Percentiles rank a stretch among this genome's conserved stretches.
Evolutionary conservation across 1,139 yeast species (phyloP).

Genomic region (Wickerhamomyces sp.): DNA sequence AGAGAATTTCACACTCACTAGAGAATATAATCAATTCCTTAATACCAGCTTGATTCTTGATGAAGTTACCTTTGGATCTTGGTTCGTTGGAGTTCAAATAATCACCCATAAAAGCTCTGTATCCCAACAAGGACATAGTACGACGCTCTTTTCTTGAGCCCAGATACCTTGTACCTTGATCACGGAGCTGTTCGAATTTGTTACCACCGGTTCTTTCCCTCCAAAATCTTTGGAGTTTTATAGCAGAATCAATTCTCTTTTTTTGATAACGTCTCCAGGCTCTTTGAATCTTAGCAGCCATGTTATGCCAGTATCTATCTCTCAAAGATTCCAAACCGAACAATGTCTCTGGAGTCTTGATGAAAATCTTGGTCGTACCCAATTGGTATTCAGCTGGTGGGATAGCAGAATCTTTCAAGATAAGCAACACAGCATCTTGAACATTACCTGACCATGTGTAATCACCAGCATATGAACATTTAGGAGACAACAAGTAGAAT

Average conservation of each 20-base stretch:
- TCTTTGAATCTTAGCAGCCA: slow-evolving; percentile 96
- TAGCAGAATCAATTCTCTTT: slow-evolving; percentile 84
- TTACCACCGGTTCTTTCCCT: slow-evolving; percentile 77
- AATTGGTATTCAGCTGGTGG: slow-evolving; percentile 82
- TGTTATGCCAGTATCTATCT: slow-evolving; percentile 96
- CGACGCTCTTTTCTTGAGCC: slow-evolving; percentile 86
- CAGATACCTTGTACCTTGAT: slow-evolving; percentile 67
- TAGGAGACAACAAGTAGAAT: slow-evolving; percentile 80
- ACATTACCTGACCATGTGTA: slow-evolving; percentile 93
- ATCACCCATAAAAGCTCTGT: slow-evolving; percentile 92
- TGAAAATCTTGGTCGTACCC: slow-evolving; percentile 92
- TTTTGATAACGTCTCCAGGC: slow-evolving; percentile 89
- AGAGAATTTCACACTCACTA: slow-evolving; percentile 71
- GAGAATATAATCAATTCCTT: slow-evolving; percentile 73
- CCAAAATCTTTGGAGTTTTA: slow-evolving; percentile 79
- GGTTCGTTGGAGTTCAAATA: slow-evolving; percentile 79
- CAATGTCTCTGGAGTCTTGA: slow-evolving; percentile 94
- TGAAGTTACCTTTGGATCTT: slow-evolving; percentile 67
- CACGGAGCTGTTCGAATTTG: slow-evolving; percentile 77
- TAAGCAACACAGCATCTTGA: slow-evolving; percentile 72
- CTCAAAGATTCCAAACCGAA: slow-evolving; percentile 96
- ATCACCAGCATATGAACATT: slow-evolving; percentile 97
- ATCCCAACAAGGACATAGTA: slow-evolving; percentile 79
- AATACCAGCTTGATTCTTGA: slow-evolving; percentile 63
- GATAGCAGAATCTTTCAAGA: slow-evolving; percentile 73